phyloP scores from a whole-genome alignment of 192 early-diverging fungal species.

The Haplosporangium gracile region DNA sequence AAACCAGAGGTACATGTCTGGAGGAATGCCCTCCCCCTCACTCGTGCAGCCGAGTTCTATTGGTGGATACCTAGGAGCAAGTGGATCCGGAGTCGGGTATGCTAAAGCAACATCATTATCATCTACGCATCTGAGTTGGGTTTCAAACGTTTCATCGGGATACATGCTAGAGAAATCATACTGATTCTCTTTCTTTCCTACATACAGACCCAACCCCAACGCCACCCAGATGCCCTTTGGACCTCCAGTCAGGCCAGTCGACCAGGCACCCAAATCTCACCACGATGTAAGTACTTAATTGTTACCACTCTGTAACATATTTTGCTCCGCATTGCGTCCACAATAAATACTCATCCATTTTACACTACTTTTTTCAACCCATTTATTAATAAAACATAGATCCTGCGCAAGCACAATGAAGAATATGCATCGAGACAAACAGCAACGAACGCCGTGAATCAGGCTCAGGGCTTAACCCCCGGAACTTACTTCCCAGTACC shows the following conservation, averaged over 20 bases:
- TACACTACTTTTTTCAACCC: background rate
- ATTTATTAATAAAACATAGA: slow-evolving; percentile 8
- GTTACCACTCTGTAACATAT: background rate
- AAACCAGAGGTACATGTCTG: slow-evolving; percentile 27
- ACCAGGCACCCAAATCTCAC: slow-evolving; percentile 40
- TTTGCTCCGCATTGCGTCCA: slow-evolving; percentile 8
- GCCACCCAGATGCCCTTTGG: slow-evolving; percentile 33
- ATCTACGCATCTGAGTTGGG: background rate
- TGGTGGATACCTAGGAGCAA: slow-evolving; percentile 30
- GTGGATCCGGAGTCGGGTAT: slow-evolving; percentile 8
- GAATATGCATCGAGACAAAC: slow-evolving; percentile 36
- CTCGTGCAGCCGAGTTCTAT: slow-evolving; percentile 32
- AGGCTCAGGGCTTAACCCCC: slow-evolving; percentile 20
- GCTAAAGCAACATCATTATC: background rate
- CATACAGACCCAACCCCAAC: slow-evolving; percentile 6
- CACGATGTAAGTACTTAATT: slow-evolving; percentile 37
- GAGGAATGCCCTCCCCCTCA: slow-evolving; percentile 52
- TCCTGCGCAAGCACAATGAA: slow-evolving; percentile 42
- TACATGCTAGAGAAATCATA: no score
- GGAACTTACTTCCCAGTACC: slow-evolving; percentile 30
- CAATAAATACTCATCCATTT: background rate
- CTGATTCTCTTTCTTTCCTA: background rate
- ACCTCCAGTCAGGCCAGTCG: slow-evolving; percentile 35
- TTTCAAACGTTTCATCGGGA: no score
- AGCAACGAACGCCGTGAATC: slow-evolving; percentile 18